These are phyloP conservation scores for Didymellaceae sp. DNA, from an alignment of 2,329 filamentous ascomycete species.

Conservation along the genomic window DNA sequence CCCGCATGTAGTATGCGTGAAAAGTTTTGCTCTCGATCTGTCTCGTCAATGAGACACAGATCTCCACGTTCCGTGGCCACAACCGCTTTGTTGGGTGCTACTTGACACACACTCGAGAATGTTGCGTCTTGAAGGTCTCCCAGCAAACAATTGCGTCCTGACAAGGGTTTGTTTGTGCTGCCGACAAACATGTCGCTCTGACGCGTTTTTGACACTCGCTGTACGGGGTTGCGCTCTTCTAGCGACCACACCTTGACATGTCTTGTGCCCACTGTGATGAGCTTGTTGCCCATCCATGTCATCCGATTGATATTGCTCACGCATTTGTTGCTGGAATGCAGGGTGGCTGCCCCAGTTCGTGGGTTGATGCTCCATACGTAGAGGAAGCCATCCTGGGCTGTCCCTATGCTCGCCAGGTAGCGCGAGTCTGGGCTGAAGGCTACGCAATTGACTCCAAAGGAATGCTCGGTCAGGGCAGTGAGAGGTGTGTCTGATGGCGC, in stretches of 20 bases:
- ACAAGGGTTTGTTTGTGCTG: conserved; percentile 66
- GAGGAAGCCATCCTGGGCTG: conserved; percentile 90
- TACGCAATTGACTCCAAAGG: conserved; percentile 84
- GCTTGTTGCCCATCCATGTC: conserved; percentile 83
- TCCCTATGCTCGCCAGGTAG: conserved; percentile 86
- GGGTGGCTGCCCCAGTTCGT: conserved; percentile 77
- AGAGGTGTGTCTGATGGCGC: conserved; percentile 80
- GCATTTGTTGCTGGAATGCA: conserved; percentile 90
- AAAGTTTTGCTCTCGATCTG: conserved; percentile 73
- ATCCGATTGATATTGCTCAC: conserved; percentile 86
- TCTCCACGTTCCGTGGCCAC: conserved; percentile 88
- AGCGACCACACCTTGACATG: conserved; percentile 94
- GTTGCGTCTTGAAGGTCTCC: conserved; percentile 81
- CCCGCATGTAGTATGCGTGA: conserved; percentile 69
- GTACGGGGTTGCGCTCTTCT: conserved; percentile 65
- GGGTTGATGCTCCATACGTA: conserved; percentile 88
- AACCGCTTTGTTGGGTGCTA: conserved; percentile 77
- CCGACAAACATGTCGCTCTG: conserved; percentile 49
- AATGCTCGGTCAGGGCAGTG: conserved; percentile 86
- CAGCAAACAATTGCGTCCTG: conserved; percentile 86
- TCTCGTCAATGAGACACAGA: conserved; percentile 86
- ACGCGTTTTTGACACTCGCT: conserved; percentile 56
- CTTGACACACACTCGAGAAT: conserved; percentile 77
- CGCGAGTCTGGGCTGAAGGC: conserved; percentile 88
- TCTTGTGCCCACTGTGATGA: conserved; percentile 87